These are phyloP conservation scores for Pseudomonodictys pantanalensis DNA, from an alignment of 495 filamentous ascomycete genomes.

Conservation along the genomic window DNA sequence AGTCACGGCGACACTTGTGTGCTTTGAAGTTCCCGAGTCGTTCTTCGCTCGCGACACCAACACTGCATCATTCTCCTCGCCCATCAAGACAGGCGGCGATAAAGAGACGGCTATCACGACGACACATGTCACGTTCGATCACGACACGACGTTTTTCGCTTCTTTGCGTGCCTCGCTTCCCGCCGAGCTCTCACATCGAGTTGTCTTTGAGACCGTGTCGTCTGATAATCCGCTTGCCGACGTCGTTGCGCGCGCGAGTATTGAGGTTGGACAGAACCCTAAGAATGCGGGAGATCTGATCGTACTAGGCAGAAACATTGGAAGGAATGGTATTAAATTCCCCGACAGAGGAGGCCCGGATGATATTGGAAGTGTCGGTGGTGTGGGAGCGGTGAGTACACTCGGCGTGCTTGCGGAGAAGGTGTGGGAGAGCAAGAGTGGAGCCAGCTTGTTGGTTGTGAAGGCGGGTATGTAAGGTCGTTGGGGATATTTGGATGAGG, in stretches of 20 bases:
- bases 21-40: conserved; percentile 45
- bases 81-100: conserved; percentile 30
- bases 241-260: conserved; percentile 48
- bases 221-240: conserved; percentile 35
- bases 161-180: conserved; percentile 62
- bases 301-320: conserved; percentile 60
- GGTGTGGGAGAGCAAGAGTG: conserved; percentile 58
- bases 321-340: conserved; percentile 25
- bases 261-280: conserved; percentile 58
- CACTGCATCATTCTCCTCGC: conserved; percentile 27
- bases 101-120: conserved; percentile 39
- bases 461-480: conserved; percentile 55
- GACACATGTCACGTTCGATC: conserved; percentile 28
- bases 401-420: conserved; percentile 68
- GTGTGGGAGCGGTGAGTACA: conserved; percentile 53
- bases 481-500: too few relatives aligned
- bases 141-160: conserved; percentile 62
- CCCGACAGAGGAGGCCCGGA: conserved; percentile 33
- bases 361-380: conserved; percentile 32
- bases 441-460: conserved; percentile 74
- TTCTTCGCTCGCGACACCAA: conserved; percentile 38
- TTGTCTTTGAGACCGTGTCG: conserved; percentile 52
- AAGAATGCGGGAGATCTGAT: conserved; percentile 77
- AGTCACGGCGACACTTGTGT: conserved; percentile 69
- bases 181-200: conserved; percentile 53